phyloP scores from a whole-genome alignment of 495 filamentous ascomycete genomes.

The Aspergillus nidulans region DNA sequence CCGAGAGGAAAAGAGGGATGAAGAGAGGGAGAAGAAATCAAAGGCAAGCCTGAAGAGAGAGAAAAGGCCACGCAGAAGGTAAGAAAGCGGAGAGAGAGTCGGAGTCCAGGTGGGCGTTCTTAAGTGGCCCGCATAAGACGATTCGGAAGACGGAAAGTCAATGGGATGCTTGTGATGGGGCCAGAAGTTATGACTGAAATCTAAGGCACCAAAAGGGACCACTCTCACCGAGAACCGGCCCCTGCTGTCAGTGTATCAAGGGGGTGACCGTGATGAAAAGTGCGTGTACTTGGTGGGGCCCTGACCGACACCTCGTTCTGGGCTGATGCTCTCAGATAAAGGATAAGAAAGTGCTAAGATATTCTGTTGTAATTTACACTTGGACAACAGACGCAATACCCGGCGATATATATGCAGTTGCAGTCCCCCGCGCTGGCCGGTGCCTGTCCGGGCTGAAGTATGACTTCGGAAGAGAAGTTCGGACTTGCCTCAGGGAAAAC shows the following conservation, averaged over 20 bases:
- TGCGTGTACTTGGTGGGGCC: slow-evolving; percentile 2
- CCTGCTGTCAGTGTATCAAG: background rate
- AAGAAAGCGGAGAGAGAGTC: slow-evolving; percentile 14
- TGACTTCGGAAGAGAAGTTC: slow-evolving; percentile 21
- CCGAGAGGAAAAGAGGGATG: slow-evolving; percentile 2
- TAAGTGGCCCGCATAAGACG: slow-evolving; percentile 23
- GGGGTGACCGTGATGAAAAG: background rate
- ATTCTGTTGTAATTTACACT: background rate
- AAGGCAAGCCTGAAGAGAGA: slow-evolving; percentile 16
- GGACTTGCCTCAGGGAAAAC: slow-evolving; percentile 13
- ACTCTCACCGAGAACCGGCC: slow-evolving; percentile 9
- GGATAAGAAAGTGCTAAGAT: slow-evolving; percentile 1
- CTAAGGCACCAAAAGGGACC: background rate
- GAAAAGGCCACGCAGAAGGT: slow-evolving; percentile 15
- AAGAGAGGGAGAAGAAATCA: slow-evolving; percentile 8
- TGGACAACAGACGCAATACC: background rate
- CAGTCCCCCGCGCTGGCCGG: slow-evolving; percentile 7
- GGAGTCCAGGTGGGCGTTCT: slow-evolving; percentile 14
- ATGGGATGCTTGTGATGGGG: slow-evolving; percentile 7
- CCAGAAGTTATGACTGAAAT: background rate
- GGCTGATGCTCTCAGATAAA: too few relatives aligned
- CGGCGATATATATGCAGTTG: slow-evolving; percentile 8
- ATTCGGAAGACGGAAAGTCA: slow-evolving; percentile 11
- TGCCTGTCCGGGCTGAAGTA: slow-evolving; percentile 16
- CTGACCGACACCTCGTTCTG: background rate